Conservation (phyloP, 192 early-diverging fungal genomes). For the Funneliformis geosporum region DNA sequence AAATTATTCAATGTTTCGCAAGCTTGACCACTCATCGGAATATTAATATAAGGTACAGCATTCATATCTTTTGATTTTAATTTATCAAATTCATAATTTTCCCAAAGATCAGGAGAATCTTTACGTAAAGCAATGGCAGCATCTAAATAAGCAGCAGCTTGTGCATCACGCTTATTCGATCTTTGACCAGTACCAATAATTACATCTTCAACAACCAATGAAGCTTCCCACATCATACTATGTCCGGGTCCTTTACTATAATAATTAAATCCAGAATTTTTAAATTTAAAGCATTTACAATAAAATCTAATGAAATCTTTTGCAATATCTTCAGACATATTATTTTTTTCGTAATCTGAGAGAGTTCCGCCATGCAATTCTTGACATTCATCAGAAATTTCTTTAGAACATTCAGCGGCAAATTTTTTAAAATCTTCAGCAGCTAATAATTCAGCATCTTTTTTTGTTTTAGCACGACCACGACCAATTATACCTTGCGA, state of each 20-base stretch:
- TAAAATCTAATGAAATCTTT: conserved; percentile 47
- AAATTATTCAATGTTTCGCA: conserved; percentile 37
- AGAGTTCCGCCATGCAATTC: conserved; percentile 36
- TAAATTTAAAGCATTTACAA: conserved; percentile 38
- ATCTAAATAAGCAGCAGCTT: conserved; percentile 40
- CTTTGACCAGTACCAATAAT: conserved; percentile 40
- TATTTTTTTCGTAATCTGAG: conserved; percentile 35
- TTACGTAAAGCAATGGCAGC: conserved; percentile 45
- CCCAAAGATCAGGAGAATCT: conserved; percentile 39
- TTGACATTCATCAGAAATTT: conserved; percentile 31
- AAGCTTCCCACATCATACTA: conserved; percentile 42
- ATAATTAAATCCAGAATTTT: conserved; percentile 41
- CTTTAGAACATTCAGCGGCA: conserved; percentile 25
- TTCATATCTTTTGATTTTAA: conserved; percentile 39
- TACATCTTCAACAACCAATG: conserved; percentile 38
- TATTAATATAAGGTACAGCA: conserved; percentile 36
- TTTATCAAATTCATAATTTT: conserved; percentile 41
- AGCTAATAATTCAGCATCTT: conserved; percentile 41
- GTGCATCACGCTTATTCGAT: conserved; percentile 45
- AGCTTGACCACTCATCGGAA: conserved; percentile 40
- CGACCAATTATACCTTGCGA: conserved; percentile 39
- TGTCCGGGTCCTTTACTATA: conserved; percentile 39
- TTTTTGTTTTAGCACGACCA: conserved; percentile 37
- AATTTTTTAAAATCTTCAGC: conserved; percentile 46
- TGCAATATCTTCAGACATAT: conserved; percentile 38